Conservation (phyloP, 805 yeast species). For the Candida chauliodis region DNA sequence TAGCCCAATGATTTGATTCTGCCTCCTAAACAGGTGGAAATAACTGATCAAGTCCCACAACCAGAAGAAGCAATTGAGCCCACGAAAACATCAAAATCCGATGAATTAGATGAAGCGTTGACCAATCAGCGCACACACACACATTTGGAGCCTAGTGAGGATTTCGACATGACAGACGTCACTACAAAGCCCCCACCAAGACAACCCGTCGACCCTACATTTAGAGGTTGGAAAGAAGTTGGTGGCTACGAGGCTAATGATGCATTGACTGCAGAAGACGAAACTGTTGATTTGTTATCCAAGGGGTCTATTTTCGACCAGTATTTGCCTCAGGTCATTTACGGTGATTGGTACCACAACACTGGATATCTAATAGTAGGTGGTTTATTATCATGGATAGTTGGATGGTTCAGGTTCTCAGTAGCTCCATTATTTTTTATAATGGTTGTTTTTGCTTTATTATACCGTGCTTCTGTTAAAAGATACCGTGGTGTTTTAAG, state of each 20-base stretch:
- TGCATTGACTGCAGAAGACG: conserved; percentile 63
- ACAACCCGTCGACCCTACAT: conserved; percentile 59
- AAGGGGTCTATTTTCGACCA: conserved; percentile 73
- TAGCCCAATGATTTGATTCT: conserved; percentile 29
- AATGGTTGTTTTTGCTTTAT: conserved; percentile 55
- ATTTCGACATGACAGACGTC: conserved; percentile 30
- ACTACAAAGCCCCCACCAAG: conserved; percentile 42
- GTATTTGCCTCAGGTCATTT: conserved; percentile 67
- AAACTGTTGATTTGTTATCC: conserved; percentile 63
- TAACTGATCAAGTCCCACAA: conserved; percentile 14
- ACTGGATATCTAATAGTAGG: conserved; percentile 68
- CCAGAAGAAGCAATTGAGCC: conserved; percentile 9
- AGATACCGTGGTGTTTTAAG: conserved; percentile 72
- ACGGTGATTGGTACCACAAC: conserved; percentile 97
- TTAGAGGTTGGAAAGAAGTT: conserved; percentile 92
- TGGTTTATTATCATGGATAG: conserved; percentile 68
- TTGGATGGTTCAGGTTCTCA: conserved; percentile 75
- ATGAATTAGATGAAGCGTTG: conserved; percentile 3
- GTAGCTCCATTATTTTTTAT: conserved; percentile 79
- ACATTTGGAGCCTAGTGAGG: conserved; percentile 29
- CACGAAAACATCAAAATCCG: neutral
- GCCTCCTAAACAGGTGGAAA: conserved; percentile 29
- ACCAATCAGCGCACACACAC: neutral
- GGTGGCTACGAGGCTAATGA: conserved; percentile 81
- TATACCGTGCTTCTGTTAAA: conserved; percentile 80